Conservation (phyloP, 768 basidiomycete species). For the Suillus alpinus region DNA sequence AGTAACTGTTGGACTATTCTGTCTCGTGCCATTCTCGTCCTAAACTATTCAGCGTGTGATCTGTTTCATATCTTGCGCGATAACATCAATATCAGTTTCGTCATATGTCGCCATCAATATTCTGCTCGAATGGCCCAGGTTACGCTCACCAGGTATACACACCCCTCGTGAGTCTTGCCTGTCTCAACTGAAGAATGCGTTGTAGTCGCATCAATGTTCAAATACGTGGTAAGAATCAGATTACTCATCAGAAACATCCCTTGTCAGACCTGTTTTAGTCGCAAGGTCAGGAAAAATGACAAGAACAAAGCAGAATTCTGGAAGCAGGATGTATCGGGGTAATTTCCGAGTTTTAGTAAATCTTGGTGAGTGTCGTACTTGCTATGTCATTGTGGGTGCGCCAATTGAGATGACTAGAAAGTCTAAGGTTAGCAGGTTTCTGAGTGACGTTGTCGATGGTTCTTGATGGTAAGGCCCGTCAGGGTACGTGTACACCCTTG, state of each 20-base stretch:
- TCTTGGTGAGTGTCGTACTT: not conserved
- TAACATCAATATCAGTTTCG: not conserved
- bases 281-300: not conserved
- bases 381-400: not conserved
- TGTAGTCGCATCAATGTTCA: not conserved
- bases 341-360: not conserved
- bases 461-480: not conserved
- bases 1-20: not conserved
- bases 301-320: not conserved
- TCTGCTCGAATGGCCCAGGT: not conserved
- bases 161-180: no score
- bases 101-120: not conserved
- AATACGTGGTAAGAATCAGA: not conserved
- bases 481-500: not conserved
- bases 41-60: no score
- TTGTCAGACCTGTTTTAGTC: not conserved
- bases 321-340: not conserved
- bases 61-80: no score
- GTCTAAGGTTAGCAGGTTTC: not conserved
- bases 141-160: not conserved
- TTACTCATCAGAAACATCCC: not conserved
- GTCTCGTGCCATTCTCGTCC: not conserved
- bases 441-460: not conserved
- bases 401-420: not conserved
- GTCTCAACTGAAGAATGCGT: not conserved